Percentiles rank a stretch among this genome's conserved stretches.
phyloP scores from a whole-genome alignment of 2,329 filamentous ascomycete species.

The Aspergillus versicolor region DNA sequence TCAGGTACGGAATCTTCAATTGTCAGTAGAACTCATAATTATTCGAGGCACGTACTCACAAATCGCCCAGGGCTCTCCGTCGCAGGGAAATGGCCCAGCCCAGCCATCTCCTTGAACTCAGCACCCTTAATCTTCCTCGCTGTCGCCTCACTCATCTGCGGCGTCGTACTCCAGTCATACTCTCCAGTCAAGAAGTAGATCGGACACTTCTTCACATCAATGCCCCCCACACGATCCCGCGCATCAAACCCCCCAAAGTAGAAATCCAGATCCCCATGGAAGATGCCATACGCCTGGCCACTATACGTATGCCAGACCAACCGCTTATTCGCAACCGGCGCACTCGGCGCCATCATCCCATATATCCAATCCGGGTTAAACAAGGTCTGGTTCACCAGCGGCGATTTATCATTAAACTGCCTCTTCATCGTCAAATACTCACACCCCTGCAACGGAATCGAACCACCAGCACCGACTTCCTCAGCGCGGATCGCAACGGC shows the following conservation, averaged over 20 bases:
- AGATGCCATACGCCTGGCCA: not conserved
- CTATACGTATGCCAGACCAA: conserved; percentile 2
- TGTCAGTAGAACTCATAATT: not conserved
- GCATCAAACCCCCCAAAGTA: conserved; percentile 1
- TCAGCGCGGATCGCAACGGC: not conserved
- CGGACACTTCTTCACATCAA: not conserved
- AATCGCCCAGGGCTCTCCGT: not conserved
- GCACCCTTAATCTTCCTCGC: not conserved
- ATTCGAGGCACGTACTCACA: not conserved
- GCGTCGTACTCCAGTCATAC: conserved; percentile 1
- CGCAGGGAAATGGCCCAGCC: not conserved
- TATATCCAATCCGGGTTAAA: conserved; percentile 3
- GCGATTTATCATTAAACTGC: not conserved
- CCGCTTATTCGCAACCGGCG: not conserved
- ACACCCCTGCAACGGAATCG: not conserved
- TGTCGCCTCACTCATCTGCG: not conserved
- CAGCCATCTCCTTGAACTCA: not conserved
- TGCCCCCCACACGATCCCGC: not conserved
- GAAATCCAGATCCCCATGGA: conserved; percentile 2
- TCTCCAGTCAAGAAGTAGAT: conserved; percentile 1
- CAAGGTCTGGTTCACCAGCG: not conserved
- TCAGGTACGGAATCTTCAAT: not conserved
- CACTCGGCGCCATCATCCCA: not conserved
- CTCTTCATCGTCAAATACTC: not conserved
- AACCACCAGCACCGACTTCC: not conserved